Base-by-base conservation (phyloP, 495 filamentous ascomycete species). In the Hypomontagnella monticulosa region DNA sequence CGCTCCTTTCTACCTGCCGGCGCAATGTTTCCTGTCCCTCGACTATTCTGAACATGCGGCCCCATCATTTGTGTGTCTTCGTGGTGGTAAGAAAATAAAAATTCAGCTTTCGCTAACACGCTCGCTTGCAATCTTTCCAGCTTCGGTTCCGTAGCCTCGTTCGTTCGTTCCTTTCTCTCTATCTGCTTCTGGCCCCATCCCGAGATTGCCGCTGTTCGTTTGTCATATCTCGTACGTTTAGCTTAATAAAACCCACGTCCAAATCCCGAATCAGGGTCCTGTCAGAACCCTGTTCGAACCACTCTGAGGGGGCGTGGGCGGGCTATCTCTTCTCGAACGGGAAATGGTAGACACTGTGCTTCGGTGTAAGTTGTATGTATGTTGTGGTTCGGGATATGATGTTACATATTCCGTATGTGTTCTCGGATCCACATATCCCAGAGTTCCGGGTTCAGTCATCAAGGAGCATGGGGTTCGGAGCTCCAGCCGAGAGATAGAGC, bases 401-500 rank as follows among this genome's bases (percentile, higher is more conserved):
- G 53, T 37, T 49, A 49, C 54, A 60, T 54, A 42, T 55, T 15
- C 55, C 49, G 50, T 44, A 49, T 50, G 23, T 27, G 23, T 27
- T 27, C 23, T 50, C 23, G 12, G 33, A 30, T 23, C 36, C 52
- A 57, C 23, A 55, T 61, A 57, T 62, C 41, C 58, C 64, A 43
- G 41, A 36, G 47, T 14, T 49, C 53, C 62, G 57, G 47, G 50
- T 49, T n/a, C n/a, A 52, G 27, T 27, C 23, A 27, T 27, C 23
- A 58, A 44, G n/a, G 44, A 52, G 47, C 16, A 34, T 62, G 40
- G 16, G 43, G 34, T 44, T 52, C 44, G 51, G 47, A 48, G 53
- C 36, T 48, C 52, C 51, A 54, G 52, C 34, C 58, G 34, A 48
- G 34, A 48, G 53, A 61, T 57, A 38, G 46, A 33, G 51, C 52